Evolutionary conservation across 192 early-diverging fungal species (phyloP).

Genomic region (Backusella tarrabulga): DNA sequence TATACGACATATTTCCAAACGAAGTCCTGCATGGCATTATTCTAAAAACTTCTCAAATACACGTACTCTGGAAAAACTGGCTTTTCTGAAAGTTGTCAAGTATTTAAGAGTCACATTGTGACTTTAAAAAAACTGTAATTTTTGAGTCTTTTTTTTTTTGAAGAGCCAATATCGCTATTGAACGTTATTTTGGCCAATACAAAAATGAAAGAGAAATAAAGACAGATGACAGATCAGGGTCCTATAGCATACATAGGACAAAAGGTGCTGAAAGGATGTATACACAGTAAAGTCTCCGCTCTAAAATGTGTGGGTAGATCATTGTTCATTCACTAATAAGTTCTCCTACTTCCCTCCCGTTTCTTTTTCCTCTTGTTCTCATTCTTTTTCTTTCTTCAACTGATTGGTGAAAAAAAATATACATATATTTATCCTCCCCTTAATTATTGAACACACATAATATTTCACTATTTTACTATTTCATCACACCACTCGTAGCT

Average conservation of each 20-base stretch:
- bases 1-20: neutral
- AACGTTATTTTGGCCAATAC: slow-evolving; percentile 16
- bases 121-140: slow-evolving; percentile 1
- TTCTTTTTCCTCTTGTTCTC: neutral
- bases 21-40: neutral
- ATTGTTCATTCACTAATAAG: slow-evolving; percentile 1
- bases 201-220: slow-evolving; percentile 1
- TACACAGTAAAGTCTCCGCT: slow-evolving; percentile 5
- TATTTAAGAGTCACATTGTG: neutral
- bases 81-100: neutral
- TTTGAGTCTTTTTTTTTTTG: slow-evolving; percentile 6
- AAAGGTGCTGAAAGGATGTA: neutral
- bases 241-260: slow-evolving; percentile 1
- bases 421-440: neutral
- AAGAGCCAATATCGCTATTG: slow-evolving; percentile 18
- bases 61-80: neutral
- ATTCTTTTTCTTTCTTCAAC: slow-evolving; percentile 6
- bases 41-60: neutral
- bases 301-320: slow-evolving; percentile 6
- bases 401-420: neutral
- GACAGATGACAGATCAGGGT: slow-evolving; percentile 17
- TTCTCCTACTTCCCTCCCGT: neutral
- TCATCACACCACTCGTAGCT: neutral
- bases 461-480: neutral
- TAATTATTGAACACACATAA: neutral